A percentile compares a stretch with the other conserved stretches of the same genome.
phyloP scores from a whole-genome alignment of 1,284 basidiomycete species.

The Ceratobasidium sp. region DNA sequence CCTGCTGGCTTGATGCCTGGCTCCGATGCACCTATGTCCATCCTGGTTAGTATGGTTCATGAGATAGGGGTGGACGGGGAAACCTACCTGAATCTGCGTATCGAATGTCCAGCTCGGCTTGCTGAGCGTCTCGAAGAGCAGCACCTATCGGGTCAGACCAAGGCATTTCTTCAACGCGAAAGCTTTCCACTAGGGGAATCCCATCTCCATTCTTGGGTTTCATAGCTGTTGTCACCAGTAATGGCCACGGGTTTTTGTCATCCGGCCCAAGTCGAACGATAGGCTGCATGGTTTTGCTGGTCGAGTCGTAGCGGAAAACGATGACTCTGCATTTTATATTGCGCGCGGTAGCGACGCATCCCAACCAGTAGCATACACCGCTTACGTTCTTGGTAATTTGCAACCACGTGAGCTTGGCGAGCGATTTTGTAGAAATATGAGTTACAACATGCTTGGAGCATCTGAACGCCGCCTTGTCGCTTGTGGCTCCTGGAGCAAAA shows the following conservation, averaged over 20 bases:
- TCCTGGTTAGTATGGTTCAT: too few species aligned
- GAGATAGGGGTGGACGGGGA: too few species aligned
- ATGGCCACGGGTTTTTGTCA: slow-evolving; percentile 33
- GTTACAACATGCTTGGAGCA: too few species aligned
- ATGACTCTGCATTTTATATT: neutral
- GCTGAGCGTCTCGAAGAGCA: slow-evolving; percentile 35
- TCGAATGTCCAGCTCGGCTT: slow-evolving; percentile 22
- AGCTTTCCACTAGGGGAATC: slow-evolving; percentile 16
- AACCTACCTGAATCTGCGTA: slow-evolving; percentile 10
- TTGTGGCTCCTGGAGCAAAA: too few species aligned
- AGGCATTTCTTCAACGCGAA: slow-evolving; percentile 35
- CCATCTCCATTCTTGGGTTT: slow-evolving; percentile 18
- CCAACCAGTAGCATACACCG: slow-evolving; percentile 14
- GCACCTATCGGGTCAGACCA: slow-evolving; percentile 38
- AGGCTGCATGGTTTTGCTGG: slow-evolving; percentile 16
- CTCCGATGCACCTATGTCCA: too few species aligned
- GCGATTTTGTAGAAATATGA: too few species aligned
- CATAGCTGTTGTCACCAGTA: slow-evolving; percentile 24
- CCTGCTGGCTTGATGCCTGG: slow-evolving; percentile 36
- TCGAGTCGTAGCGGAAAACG: neutral
- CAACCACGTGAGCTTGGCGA: neutral
- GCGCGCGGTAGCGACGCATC: neutral
- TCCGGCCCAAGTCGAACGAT: slow-evolving; percentile 39
- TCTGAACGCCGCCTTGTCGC: too few species aligned
- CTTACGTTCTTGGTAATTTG: neutral